Percentiles rank a stretch among this genome's conserved stretches.
phyloP scores from a whole-genome alignment of 306 rosid species.

The Rosa multiflora region DNA sequence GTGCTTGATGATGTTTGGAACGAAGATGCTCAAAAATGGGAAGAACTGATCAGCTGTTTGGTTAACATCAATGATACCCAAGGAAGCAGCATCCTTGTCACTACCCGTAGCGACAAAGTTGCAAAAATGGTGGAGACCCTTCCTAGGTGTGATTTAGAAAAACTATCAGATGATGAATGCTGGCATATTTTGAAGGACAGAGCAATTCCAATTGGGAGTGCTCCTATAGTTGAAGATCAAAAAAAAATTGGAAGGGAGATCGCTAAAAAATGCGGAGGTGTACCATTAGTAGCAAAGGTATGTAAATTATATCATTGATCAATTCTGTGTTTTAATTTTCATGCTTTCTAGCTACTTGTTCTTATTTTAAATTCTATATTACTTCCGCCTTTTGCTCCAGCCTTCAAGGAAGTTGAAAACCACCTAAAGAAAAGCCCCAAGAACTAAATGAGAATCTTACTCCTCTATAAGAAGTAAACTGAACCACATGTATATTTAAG shows the following conservation, averaged over 20 bases:
- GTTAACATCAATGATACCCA: background rate
- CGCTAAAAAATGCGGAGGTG: background rate
- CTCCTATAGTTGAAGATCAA: background rate
- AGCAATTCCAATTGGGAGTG: background rate
- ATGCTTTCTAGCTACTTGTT: background rate
- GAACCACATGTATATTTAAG: too few species aligned
- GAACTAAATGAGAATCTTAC: too few species aligned
- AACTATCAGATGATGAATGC: background rate
- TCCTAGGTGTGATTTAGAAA: background rate
- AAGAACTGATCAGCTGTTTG: slow-evolving; percentile 10
- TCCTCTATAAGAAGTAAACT: too few species aligned
- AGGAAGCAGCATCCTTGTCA: slow-evolving; percentile 13
- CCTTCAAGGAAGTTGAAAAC: too few species aligned
- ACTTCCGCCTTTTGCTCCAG: too few species aligned
- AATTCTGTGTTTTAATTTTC: background rate
- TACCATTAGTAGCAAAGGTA: background rate
- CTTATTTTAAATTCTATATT: too few species aligned
- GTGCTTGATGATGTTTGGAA: slow-evolving; percentile 36
- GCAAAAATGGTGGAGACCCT: background rate
- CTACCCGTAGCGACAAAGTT: slow-evolving; percentile 11
- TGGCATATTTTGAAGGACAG: background rate
- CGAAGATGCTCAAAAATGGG: slow-evolving; percentile 12
- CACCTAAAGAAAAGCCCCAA: too few species aligned
- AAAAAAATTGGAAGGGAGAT: background rate
- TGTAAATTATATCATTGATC: background rate